Evolutionary conservation across 768 basidiomycete species (phyloP), one percentile per base, ranked within the genome.

Genomic region (Leccinum rimulosum): DNA sequence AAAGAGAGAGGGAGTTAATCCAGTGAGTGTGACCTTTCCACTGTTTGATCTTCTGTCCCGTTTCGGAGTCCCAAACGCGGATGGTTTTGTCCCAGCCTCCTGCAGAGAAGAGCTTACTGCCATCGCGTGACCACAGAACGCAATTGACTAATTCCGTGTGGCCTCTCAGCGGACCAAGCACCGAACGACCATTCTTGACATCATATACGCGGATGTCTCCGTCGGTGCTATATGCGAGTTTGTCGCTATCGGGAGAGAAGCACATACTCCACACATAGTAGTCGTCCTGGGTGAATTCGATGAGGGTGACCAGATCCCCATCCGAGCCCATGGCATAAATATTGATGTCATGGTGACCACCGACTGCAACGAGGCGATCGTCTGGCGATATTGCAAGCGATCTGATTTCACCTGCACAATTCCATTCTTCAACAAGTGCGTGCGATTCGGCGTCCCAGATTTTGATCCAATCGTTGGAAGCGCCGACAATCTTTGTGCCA

Each of bases 121-220:
- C 25, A 15, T 49, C 48, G 48, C 25, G 25, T 3, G 48, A 49
- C 48, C 48, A 49, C 48, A 27, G 48, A 14, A 49, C 14, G 12
- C 36, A 38, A 0, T 15, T 0, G 31, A 31, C 31, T 10, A 0
- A 0, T 4, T 4, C 0, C n/a, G 8, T 43, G n/a, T n/a, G 1
- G 43, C 43, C 12, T 17, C 15, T 8, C 25, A 49, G 2, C 12
- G 5, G 48, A 33, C 11, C 31, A 4, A 49, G 15, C 22, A 49
- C 0, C 3, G 15, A 3, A 1, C 0, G 11, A 12, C 25, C 48
- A 49, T 7, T 27, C 0, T 2, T 22, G 14, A 14, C 7, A 14
- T 48, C 14, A 48, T 48, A 48, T 5, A 48, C 7, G 3, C 8
- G 47, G 47, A 27, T 27, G 14, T 8, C 47, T 1, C 4, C n/a